Evolutionary conservation across 2,329 filamentous ascomycete genomes (phyloP), one percentile per base, ranked within the genome.

Genomic region (Seiridium cupressi): DNA sequence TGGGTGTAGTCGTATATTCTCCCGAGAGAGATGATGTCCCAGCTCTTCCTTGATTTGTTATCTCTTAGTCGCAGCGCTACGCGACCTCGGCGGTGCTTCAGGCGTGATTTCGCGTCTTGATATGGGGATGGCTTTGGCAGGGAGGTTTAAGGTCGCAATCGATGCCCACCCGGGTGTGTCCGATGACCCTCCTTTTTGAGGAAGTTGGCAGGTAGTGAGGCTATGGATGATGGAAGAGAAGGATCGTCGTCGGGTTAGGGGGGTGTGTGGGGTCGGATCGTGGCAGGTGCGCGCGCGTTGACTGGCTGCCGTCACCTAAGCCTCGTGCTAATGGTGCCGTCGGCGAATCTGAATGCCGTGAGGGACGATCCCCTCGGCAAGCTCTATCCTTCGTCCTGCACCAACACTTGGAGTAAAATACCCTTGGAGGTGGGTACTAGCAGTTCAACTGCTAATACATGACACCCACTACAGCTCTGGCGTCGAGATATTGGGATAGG

Each of bases 171-270:
- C 53, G 49, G 55, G 63, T 64, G 69, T 66, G 67, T 62, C 67
- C 55, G 66, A 64, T 70, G 69, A 70, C 68, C 68, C 61, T 60
- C 60, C 58, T 36, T 58, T 49, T 35, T 31, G 31, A 51, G 58
- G 62, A 55, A 51, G 53, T 62, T 62, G 63, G 63, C 60, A 63
- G 62, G 46, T 63, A 63, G 59, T 55, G 62, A 65, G 67, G 63
- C 61, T 61, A 60, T 60, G 61, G 49, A 38, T 44, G 57, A 61
- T 57, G 51, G 62, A 59, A 62, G 53, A 65, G 65, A 67, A 63
- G 65, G 69, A 70, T 70, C 66, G 71, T 71, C 63, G 69, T 63
- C 61, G 65, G 35, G 44, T 42, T 53, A 31, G 13, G 47, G 47
- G 57, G 31, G 48, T 7, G 32, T 36, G 49, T 38, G 55, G 47